Conservation (phyloP, 1,139 yeast species). For the Pneumocystis canis region DNA sequence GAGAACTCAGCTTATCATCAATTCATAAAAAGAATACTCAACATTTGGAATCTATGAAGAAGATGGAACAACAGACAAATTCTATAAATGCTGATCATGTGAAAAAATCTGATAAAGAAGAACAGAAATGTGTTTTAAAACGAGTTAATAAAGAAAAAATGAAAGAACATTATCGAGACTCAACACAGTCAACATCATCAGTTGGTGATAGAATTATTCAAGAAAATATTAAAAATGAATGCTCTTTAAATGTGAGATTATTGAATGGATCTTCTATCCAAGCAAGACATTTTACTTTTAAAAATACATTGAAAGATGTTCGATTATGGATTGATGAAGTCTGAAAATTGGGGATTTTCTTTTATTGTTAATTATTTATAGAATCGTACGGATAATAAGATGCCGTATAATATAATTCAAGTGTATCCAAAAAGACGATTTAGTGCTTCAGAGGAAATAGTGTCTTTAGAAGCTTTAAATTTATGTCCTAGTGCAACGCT, state of each 20-base stretch:
- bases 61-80: not conserved
- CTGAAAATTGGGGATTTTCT: not conserved
- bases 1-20: not conserved
- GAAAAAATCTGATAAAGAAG: conserved; percentile 33
- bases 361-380: conserved; percentile 2
- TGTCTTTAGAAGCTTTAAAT: conserved; percentile 34
- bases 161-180: conserved; percentile 12
- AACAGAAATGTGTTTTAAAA: conserved; percentile 39
- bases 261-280: conserved; percentile 41
- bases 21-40: not conserved
- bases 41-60: not conserved
- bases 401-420: conserved; percentile 35
- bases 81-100: not conserved
- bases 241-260: conserved; percentile 33
- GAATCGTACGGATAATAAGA: conserved; percentile 34
- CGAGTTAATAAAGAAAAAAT: conserved; percentile 34
- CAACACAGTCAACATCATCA: not conserved
- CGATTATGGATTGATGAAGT: conserved; percentile 44
- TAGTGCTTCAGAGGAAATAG: conserved; percentile 33
- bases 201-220: conserved; percentile 2
- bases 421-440: conserved; percentile 34
- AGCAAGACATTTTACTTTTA: conserved; percentile 30
- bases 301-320: conserved; percentile 36
- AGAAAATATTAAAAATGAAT: not conserved
- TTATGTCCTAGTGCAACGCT: conserved; percentile 54